phyloP scores from a whole-genome alignment of 768 basidiomycete genomes.

The Tephrocybe sp. region DNA sequence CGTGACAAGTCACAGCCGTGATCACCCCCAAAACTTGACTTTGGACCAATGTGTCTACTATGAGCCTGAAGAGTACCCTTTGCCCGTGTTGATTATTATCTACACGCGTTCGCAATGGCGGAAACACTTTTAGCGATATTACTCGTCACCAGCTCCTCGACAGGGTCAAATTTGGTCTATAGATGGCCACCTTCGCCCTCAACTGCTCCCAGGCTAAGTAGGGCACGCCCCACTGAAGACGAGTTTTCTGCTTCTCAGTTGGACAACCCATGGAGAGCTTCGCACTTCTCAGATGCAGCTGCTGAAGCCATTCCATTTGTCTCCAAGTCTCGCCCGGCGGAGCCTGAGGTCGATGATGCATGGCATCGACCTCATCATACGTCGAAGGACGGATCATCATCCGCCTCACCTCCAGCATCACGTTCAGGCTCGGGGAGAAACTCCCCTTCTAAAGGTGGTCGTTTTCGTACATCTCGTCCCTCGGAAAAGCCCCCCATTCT shows the following conservation, averaged over 20 bases:
- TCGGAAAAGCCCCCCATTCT: slow-evolving; percentile 30
- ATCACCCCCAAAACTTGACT: too few species aligned
- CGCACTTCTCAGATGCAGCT: slow-evolving; percentile 44
- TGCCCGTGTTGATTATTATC: background rate
- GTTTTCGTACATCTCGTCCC: slow-evolving; percentile 30
- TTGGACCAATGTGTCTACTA: too few species aligned
- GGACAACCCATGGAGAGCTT: slow-evolving; percentile 76
- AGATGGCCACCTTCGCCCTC: slow-evolving; percentile 81
- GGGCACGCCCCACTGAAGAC: slow-evolving; percentile 54
- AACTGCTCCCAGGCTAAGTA: slow-evolving; percentile 65
- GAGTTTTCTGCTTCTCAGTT: slow-evolving; percentile 47
- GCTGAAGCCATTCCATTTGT: slow-evolving; percentile 22
- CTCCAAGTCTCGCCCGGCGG: slow-evolving; percentile 19
- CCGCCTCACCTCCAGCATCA: slow-evolving; percentile 47
- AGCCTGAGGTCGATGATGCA: slow-evolving; percentile 49
- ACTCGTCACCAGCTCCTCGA: slow-evolving; percentile 82
- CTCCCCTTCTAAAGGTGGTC: slow-evolving; percentile 48
- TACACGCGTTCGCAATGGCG: slow-evolving; percentile 46
- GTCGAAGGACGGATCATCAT: slow-evolving; percentile 48
- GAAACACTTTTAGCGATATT: slow-evolving; percentile 80
- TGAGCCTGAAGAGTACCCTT: background rate
- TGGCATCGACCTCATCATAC: slow-evolving; percentile 58
- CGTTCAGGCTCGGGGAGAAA: slow-evolving; percentile 50
- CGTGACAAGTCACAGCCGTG: background rate
- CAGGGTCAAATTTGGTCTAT: slow-evolving; percentile 76